Evolutionary conservation across 371 early-diverging fungal species (phyloP), one percentile per base, ranked within the genome.

Genomic region (Mortierella sp.): DNA sequence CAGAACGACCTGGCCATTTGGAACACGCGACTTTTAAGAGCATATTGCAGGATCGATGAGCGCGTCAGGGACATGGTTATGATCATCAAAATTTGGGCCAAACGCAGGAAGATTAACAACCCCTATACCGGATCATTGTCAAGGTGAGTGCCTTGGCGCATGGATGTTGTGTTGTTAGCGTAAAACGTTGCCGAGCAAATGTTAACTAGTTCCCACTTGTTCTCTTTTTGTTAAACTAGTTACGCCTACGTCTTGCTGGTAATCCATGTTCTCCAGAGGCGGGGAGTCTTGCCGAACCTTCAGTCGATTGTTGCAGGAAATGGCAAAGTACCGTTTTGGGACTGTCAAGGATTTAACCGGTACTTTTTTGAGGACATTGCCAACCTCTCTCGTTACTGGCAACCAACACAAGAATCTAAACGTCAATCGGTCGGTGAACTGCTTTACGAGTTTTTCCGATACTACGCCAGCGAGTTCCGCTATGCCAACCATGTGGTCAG

Each of bases 401-500:
- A 69, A 76, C 79, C 79, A 0, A 86, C 86, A 8, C 79, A 79
- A 3, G 86, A 86, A 74, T 72, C 81, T 9, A 14, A 72, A 55
- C 57, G 69, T 16, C 80, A 82, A 9, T 96, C 96, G 77, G 84
- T 97, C 16, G 98, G 93, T 0, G 91, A 90, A 21, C 90, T 98
- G 5, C 79, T 98, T 10, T 96, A 92, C 86, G 94, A 92, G 19
- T 98, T 98, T 79, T 97, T 97, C 88, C 92, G 94, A 3, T 90
- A 90, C 64, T 95, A 89, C 88, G 96, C 96, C 16, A 84, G 90
- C 69, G 95, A 95, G 72, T 96, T 97, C 79, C 92, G 94, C 75
- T 97, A 96, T 82, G 90, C 90, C 6, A 80, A 87, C 19, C 90
- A 93, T 51, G 97, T 97, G 6, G 92, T 96, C 57, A 94, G 94